Percentiles rank a stretch among this genome's conserved stretches.
Conservation (phyloP, 1,284 basidiomycete genomes). For the Boletus mariae region DNA sequence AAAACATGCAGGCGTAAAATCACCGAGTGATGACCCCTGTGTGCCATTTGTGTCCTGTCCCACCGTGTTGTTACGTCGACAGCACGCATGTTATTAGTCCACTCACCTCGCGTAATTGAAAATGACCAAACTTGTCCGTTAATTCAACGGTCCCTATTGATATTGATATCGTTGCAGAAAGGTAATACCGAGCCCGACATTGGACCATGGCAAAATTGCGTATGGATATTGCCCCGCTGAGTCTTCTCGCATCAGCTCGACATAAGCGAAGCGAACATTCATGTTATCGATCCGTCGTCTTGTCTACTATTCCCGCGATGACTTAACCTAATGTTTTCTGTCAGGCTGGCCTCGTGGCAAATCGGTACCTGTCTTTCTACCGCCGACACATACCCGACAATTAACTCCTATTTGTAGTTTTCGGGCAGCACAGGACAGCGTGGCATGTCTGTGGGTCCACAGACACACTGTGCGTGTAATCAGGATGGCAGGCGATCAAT, state of each 20-base stretch:
- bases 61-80: slow-evolving; percentile 28
- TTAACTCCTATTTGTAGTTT: slow-evolving; percentile 22
- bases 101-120: slow-evolving; percentile 22
- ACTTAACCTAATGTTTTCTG: slow-evolving; percentile 14
- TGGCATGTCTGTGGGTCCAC: slow-evolving; percentile 5
- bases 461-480: slow-evolving; percentile 19
- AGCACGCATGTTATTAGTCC: slow-evolving; percentile 14
- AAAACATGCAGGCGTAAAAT: slow-evolving; percentile 19
- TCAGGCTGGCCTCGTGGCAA: slow-evolving; percentile 8
- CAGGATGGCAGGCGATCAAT: slow-evolving; percentile 17
- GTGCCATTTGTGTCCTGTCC: slow-evolving; percentile 8
- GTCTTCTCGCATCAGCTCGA: slow-evolving; percentile 16
- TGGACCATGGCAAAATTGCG: slow-evolving; percentile 1
- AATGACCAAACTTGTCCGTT: slow-evolving; percentile 16
- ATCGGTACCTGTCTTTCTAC: slow-evolving; percentile 23
- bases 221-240: slow-evolving; percentile 1
- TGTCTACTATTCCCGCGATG: slow-evolving; percentile 17
- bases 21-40: slow-evolving; percentile 19
- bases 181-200: slow-evolving; percentile 4
- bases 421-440: background rate
- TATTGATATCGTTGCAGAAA: slow-evolving; percentile 5
- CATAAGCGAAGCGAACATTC: slow-evolving; percentile 2
- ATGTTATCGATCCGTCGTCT: slow-evolving; percentile 16
- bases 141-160: slow-evolving; percentile 12
- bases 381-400: slow-evolving; percentile 16